Base-by-base conservation (phyloP, 495 filamentous ascomycete species). In the Glutinoglossum americanum region DNA sequence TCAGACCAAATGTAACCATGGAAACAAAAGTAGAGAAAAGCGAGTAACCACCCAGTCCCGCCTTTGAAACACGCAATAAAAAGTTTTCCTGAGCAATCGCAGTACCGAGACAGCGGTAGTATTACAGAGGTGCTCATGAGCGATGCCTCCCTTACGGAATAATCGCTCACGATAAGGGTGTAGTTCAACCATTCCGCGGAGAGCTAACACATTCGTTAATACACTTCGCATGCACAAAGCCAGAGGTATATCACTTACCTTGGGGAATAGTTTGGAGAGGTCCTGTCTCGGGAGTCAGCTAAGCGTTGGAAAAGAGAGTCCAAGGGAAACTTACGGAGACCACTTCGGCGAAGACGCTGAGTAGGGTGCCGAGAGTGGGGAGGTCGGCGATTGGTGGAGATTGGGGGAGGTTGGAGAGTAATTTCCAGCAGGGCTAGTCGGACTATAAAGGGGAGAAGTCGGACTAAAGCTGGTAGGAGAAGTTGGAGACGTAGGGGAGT, bases 331-430 rank as follows among this genome's bases (percentile, higher is more conserved):
- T 58, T 44, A 59, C 33, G 78, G 78, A 59, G 76, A 78, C 66
- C 77, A 80, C 47, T 74, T 73, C 57, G 77, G 77, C 57, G 75
- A 75, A 10, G 72, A 62, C 4, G 66, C 66, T 25, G 64, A 66
- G 58, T 69, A 69, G 4, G 65, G 73, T 27, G 73, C 72, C n/a
- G 73, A 68, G 56, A 70, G 68, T 59, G 71, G 71, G 30, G 72
- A 76, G 49, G 73, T 75, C 61, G 79, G 77, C 25, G 80, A 80
- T 61, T 74, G 74, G 68, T 75, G 72, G 69, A 85, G 80, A 44
- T 76, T 74, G 27, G 85, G 85, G 60, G 82, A 86, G 39, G 84
- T 87, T 8, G 85, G 85, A 45, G 83, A 87, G 65, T 89, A 88
- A 8, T 76, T 78, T 62, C 79, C 76, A 28, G 71, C 78, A 30